A percentile compares a stretch with the other conserved stretches of the same genome.
Evolutionary conservation across 176 grass and related monocot species (phyloP).

Genomic region (Themeda triandra): DNA sequence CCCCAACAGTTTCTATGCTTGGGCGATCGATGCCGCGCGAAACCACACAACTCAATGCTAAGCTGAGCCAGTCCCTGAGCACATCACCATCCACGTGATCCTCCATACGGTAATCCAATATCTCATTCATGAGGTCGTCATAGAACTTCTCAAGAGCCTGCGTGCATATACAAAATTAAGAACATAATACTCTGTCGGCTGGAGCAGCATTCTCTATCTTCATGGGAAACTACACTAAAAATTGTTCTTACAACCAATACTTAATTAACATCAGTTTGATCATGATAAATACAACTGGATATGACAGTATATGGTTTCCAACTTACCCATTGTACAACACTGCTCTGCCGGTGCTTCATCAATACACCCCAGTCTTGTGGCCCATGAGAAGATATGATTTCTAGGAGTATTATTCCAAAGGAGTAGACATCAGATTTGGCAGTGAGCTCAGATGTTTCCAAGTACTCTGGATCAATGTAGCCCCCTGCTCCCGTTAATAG

Average conservation of each 20-base stretch:
- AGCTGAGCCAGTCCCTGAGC: slow-evolving; percentile 37
- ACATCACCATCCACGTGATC: slow-evolving; percentile 48
- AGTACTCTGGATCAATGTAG: slow-evolving; percentile 64
- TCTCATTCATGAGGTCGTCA: slow-evolving; percentile 31
- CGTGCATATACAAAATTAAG: not conserved
- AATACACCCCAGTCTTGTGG: slow-evolving; percentile 6
- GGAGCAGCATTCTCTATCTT: not conserved
- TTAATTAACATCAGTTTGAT: not conserved
- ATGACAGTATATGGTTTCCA: not conserved
- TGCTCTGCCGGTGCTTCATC: not conserved
- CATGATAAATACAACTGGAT: not conserved
- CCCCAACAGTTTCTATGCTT: slow-evolving; percentile 52
- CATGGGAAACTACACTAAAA: not conserved
- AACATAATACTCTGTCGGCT: not conserved
- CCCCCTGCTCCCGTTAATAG: slow-evolving; percentile 40
- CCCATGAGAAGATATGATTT: slow-evolving; percentile 37
- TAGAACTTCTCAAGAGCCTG: slow-evolving; percentile 27
- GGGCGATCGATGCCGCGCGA: slow-evolving; percentile 50
- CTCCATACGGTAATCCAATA: slow-evolving; percentile 56
- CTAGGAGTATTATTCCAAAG: slow-evolving; percentile 69
- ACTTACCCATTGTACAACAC: slow-evolving; percentile 31
- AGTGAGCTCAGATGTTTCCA: slow-evolving; percentile 36
- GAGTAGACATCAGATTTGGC: slow-evolving; percentile 65
- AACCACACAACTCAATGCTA: slow-evolving; percentile 57
- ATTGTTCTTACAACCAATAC: not conserved